These are phyloP conservation scores for Quercus rubra DNA, from an alignment of 306 rosid genomes.

Conservation along the genomic window DNA sequence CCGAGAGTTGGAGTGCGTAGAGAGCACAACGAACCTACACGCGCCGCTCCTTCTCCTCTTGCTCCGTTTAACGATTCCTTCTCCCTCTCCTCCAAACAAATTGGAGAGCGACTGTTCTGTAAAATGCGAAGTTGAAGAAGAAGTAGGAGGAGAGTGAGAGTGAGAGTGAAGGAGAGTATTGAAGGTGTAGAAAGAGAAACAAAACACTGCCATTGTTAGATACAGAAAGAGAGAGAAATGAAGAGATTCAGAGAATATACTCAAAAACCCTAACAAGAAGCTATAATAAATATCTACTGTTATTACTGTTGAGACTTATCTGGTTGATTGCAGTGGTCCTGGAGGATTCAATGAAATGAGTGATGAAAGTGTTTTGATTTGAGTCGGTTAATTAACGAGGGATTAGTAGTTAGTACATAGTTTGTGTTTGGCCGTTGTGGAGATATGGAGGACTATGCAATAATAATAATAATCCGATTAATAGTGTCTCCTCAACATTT, in stretches of 20 bases:
- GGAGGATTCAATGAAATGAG: too few relatives aligned
- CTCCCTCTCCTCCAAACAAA: conserved; percentile 3
- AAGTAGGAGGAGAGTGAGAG: background rate
- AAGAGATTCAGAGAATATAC: conserved; percentile 49
- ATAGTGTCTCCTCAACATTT: too few relatives aligned
- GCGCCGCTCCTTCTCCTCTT: background rate
- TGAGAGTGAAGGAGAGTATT: conserved; percentile 21
- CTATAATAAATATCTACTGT: conserved; percentile 4
- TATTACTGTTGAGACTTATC: background rate
- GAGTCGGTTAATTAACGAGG: too few relatives aligned
- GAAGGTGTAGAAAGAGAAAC: conserved; percentile 32
- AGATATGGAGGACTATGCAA: too few relatives aligned
- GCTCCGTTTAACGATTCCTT: conserved; percentile 1
- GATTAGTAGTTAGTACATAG: too few relatives aligned
- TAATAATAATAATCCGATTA: too few relatives aligned
- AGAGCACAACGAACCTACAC: conserved; percentile 40
- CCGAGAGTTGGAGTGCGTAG: conserved; percentile 74
- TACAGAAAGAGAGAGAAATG: conserved; percentile 18
- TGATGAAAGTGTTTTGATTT: too few relatives aligned
- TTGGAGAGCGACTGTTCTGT: background rate
- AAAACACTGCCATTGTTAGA: conserved; percentile 37
- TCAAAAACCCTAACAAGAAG: conserved; percentile 57
- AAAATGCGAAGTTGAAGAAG: conserved; percentile 18
- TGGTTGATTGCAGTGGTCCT: background rate
- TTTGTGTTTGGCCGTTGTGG: too few relatives aligned